Base-by-base conservation (phyloP, 345 rosid genomes). In the Nephelium lappaceum region DNA sequence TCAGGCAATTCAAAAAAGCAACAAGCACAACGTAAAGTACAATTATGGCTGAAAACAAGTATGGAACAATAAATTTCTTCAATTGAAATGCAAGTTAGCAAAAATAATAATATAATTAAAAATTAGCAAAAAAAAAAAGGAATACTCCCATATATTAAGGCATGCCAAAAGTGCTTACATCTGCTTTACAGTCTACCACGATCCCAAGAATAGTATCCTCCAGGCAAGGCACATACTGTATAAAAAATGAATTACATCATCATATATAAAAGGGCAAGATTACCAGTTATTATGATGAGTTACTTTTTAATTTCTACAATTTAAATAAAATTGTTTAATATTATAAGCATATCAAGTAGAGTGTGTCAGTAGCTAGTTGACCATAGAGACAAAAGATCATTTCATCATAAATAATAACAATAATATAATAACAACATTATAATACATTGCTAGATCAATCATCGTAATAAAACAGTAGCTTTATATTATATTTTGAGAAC, bases 161-260 rank as follows among this genome's bases (percentile, higher is more conserved):
- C 18, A 61, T 51, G 61, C 42, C 43, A 80, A 85, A 62, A 75
- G 57, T 47, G 66, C 97, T 91, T 88, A 93, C 98, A 76, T 92
- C 97, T 72, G 91, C 80, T 90, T 78, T 95, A 77, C 85, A 80
- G 82, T 93, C 98, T 10, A 90, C 94, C 77, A 91, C 94, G 7
- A 95, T 88, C 80, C 97, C 98, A 86, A 95, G 95, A 79, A 93
- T 82, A 49, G 85, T 74, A 79, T 95, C 98, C 75, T 89, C 98
- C 47, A 69, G 80, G 69, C 87, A 86, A 73, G 95, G 94, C 72
- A 87, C 86, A 66, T 95, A 95, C 98, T 93, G 91, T 77, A 86
- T 23, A 80, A 81, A 61, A 49, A 76, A 86, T 11, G 24, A 62
- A 70, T 23, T 49, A 64, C 16, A 57, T 7, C 23, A 79, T 79